These are phyloP conservation scores for Tillandsia leiboldiana DNA, from an alignment of 176 grass and related monocot species.

Conservation along the genomic window DNA sequence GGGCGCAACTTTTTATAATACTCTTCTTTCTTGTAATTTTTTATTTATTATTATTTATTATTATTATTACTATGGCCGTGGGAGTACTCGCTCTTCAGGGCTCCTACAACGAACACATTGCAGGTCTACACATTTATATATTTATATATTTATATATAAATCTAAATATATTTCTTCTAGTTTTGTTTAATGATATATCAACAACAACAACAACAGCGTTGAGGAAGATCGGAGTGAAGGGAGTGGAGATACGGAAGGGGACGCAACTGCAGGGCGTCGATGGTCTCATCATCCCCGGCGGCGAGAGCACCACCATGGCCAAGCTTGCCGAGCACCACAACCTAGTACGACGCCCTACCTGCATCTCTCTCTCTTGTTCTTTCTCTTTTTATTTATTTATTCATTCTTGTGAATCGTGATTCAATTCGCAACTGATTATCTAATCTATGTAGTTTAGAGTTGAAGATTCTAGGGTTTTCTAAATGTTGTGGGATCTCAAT, in stretches of 20 bases:
- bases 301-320: slow-evolving; percentile 99
- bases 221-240: slow-evolving; percentile 81
- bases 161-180: neutral
- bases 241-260: slow-evolving; percentile 76
- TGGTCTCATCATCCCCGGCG: slow-evolving; percentile 92
- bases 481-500: too few species aligned
- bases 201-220: slow-evolving; percentile 49
- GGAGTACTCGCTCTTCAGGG: slow-evolving; percentile 97
- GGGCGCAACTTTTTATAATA: too few species aligned
- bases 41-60: neutral
- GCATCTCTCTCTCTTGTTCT: neutral
- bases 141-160: too few species aligned
- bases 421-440: too few species aligned
- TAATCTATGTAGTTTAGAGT: too few species aligned
- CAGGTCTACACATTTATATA: slow-evolving; percentile 22
- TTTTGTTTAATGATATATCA: neutral
- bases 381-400: neutral
- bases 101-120: slow-evolving; percentile 94
- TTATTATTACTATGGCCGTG: slow-evolving; percentile 33
- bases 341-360: slow-evolving; percentile 26
- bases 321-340: slow-evolving; percentile 88
- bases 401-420: neutral
- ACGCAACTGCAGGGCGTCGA: slow-evolving; percentile 60
- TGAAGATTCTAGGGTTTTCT: too few species aligned
- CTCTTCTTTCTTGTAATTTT: neutral